Evolutionary conservation across 768 basidiomycete species (phyloP).

Genomic region (Strobilomyces dryophilus): DNA sequence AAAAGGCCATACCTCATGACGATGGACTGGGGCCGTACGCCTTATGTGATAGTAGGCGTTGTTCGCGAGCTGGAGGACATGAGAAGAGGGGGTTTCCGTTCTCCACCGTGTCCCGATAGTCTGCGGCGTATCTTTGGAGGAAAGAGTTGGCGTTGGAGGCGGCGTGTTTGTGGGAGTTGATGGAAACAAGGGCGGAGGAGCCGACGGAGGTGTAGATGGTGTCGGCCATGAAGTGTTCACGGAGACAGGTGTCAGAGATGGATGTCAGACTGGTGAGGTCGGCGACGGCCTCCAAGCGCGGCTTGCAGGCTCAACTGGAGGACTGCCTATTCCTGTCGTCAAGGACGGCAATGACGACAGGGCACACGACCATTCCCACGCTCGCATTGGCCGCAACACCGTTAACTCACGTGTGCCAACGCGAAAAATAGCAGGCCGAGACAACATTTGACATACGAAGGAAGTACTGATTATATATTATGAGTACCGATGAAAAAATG

Average conservation of each 20-base stretch:
- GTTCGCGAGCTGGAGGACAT: conserved; percentile 88
- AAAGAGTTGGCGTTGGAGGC: conserved; percentile 78
- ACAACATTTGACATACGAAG: no score
- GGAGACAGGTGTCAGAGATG: conserved; percentile 79
- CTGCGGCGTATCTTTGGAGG: conserved; percentile 80
- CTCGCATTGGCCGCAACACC: not conserved
- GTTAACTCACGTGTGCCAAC: not conserved
- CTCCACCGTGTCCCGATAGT: conserved; percentile 73
- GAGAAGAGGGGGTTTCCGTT: conserved; percentile 68
- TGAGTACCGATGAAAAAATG: no score
- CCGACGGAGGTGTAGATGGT: conserved; percentile 75
- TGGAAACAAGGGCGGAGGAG: conserved; percentile 68
- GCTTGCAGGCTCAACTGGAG: conserved; percentile 46
- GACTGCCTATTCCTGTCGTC: conserved; percentile 41
- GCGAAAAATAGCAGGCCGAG: conserved; percentile 9
- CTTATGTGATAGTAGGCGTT: conserved; percentile 96
- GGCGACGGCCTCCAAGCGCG: conserved; percentile 65
- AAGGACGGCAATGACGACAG: not conserved
- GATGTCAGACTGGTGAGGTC: conserved; percentile 70
- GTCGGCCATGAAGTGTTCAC: conserved; percentile 84
- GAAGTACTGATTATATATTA: no score
- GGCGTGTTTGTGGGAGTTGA: conserved; percentile 94
- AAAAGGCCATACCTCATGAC: conserved; percentile 65
- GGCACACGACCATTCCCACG: conserved; percentile 19
- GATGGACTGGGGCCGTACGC: conserved; percentile 80